phyloP scores from a whole-genome alignment of 192 early-diverging fungal genomes.

The Coemansia sp. region DNA sequence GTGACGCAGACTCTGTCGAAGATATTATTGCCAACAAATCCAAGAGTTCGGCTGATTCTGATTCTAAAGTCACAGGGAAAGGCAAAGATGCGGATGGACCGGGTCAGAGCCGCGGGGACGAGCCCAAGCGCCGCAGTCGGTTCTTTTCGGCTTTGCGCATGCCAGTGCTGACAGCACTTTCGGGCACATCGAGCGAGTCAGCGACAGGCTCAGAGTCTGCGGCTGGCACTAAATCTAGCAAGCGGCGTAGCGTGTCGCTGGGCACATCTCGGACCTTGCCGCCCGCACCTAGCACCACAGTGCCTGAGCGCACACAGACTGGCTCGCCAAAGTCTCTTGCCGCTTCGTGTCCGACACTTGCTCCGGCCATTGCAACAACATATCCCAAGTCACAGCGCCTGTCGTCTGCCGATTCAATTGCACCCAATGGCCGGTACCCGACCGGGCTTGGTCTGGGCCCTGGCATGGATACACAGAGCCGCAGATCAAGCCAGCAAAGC shows the following conservation, averaged over 20 bases:
- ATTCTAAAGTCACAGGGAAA: neutral
- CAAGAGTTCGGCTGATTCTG: neutral
- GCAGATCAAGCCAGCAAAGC: neutral
- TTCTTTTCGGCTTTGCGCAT: constrained; percentile 35
- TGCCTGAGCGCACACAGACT: too few species aligned
- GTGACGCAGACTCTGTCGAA: constrained; percentile 34
- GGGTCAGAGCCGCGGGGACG: neutral
- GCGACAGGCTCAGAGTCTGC: neutral
- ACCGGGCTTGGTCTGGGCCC: constrained; percentile 14
- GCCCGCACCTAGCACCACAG: too few species aligned
- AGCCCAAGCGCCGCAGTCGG: constrained; percentile 44
- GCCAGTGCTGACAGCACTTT: constrained; percentile 10
- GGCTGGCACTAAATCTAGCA: neutral
- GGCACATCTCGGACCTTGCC: constrained; percentile 10
- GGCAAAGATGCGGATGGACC: neutral
- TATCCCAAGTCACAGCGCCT: constrained; percentile 2
- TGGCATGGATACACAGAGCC: too few species aligned
- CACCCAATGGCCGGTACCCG: constrained; percentile 32
- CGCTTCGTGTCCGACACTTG: constrained; percentile 33
- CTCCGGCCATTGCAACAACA: constrained; percentile 9
- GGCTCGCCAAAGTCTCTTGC: constrained; percentile 16
- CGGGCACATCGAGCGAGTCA: neutral
- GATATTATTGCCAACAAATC: constrained; percentile 45
- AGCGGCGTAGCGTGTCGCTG: constrained; percentile 44
- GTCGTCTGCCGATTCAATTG: constrained; percentile 14